Conservation (phyloP, 139 green algal species). For the Chlamydomonas eustigma region DNA sequence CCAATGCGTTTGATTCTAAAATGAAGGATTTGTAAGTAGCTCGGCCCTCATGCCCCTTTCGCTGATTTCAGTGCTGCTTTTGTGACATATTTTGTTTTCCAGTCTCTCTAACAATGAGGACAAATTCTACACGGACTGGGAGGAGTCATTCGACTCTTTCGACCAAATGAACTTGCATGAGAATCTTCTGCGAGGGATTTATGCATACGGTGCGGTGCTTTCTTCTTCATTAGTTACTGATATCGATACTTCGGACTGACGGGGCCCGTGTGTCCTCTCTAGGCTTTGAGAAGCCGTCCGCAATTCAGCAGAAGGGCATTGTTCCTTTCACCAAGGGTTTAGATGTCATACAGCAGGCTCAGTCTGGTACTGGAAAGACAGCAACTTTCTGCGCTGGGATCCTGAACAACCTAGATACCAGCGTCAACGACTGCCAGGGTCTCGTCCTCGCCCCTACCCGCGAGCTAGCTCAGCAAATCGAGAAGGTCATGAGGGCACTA, state of each 20-base stretch:
- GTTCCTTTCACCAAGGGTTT: slow-evolving; percentile 96
- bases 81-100: too few species aligned
- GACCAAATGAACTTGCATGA: slow-evolving; percentile 97
- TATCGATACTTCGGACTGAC: background rate
- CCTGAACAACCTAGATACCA: slow-evolving; percentile 97
- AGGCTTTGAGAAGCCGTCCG: slow-evolving; percentile 99
- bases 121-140: slow-evolving; percentile 95
- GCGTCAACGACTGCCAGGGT: slow-evolving; percentile 89
- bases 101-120: slow-evolving; percentile 63
- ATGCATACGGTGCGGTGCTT: slow-evolving; percentile 86
- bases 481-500: slow-evolving; percentile 98
- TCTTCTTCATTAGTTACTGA: background rate
- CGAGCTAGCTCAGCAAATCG: slow-evolving; percentile 99
- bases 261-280: too few species aligned
- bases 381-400: slow-evolving; percentile 99
- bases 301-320: slow-evolving; percentile 99
- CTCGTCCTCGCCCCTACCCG: slow-evolving; percentile 97
- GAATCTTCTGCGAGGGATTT: slow-evolving; percentile 98
- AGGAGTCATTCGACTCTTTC: slow-evolving; percentile 94
- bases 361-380: slow-evolving; percentile 99
- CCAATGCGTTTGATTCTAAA: slow-evolving; percentile 52
- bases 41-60: background rate
- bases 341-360: slow-evolving; percentile 99
- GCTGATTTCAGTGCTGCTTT: background rate
- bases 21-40: slow-evolving; percentile 54